Base-by-base conservation (phyloP, 2,329 filamentous ascomycete species). In the Penicillium griseofulvum region DNA sequence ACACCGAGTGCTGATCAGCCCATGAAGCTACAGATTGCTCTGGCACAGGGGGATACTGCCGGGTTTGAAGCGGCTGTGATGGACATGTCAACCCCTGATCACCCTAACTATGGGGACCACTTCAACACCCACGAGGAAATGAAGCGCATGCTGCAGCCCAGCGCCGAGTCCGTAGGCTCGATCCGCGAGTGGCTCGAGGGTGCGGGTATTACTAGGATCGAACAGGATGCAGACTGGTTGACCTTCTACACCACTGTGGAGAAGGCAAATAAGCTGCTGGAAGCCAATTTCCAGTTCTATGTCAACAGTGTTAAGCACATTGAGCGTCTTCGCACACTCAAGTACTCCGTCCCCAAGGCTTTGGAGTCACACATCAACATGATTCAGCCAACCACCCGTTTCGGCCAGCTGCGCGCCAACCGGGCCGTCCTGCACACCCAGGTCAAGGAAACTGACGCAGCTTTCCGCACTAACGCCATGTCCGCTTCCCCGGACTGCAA, bases 41-140 rank as follows among this genome's bases (percentile, higher is more conserved):
- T 75, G n/a, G 55, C 66, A 33, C 73, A 74, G 59, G 63, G 72
- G 16, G 60, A 74, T 55, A 59, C 63, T 22, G 61, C 59, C 8
- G 66, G 67, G 28, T 72, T 83, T 26, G 80, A 81, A 52, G 67
- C 75, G 45, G 74, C 76, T 2, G 69, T 83, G 11, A 59, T 76
- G 41, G 72, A 79, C 22, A 76, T 83, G 59, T 81, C 81, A 2
- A 78, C 80, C 0, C 81, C 81, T 0, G 71, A 68, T 5, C 73
- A 79, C 53, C 53, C 65, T 1, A 74, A 71, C 17, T 83, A 83
- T 55, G 81, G 82, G 17, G 72, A 76, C 41, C 76, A 83, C 59
- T 75, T 82, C 60, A 69, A 73, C 16, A 65, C 65, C 14, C 75
- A 78, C 8, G 72, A 79, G 10, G 77, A 81, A 57, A 77, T 83